These are phyloP conservation scores for Cicer yamashitae DNA, from an alignment of 306 rosid species.

Conservation along the genomic window DNA sequence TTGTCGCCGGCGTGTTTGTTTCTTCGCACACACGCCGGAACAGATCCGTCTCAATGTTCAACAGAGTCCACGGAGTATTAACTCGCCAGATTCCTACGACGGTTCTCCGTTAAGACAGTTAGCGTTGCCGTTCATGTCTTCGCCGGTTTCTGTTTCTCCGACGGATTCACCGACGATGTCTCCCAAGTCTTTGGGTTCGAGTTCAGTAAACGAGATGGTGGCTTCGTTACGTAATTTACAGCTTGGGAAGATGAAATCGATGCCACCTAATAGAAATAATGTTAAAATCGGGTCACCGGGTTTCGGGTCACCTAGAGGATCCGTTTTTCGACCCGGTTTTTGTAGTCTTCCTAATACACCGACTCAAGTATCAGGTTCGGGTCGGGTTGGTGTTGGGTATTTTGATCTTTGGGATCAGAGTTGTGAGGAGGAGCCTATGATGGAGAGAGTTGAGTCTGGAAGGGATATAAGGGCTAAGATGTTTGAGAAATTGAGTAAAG, in stretches of 20 bases:
- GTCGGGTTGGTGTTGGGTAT: conserved; percentile 50
- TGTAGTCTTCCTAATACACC: conserved; percentile 80
- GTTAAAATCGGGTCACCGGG: conserved; percentile 59
- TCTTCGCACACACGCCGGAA: conserved; percentile 94
- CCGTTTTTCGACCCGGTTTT: conserved; percentile 74
- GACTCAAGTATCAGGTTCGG: conserved; percentile 55
- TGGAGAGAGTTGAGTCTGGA: conserved; percentile 97
- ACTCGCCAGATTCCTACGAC: conserved; percentile 66
- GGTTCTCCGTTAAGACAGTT: conserved; percentile 69
- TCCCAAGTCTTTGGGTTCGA: conserved; percentile 69
- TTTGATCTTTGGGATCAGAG: conserved; percentile 61
- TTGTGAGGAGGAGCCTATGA: conserved; percentile 74
- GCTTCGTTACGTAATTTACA: conserved; percentile 74
- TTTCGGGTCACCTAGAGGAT: conserved; percentile 72
- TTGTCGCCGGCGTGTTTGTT: conserved; percentile 82
- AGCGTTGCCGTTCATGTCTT: conserved; percentile 54
- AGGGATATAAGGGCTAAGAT: conserved; percentile 75
- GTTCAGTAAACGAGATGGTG: conserved; percentile 64
- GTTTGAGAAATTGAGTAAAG: conserved; percentile 84
- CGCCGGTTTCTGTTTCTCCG: conserved; percentile 64
- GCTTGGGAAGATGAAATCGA: conserved; percentile 68
- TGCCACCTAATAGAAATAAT: conserved; percentile 62
- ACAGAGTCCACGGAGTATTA: conserved; percentile 62
- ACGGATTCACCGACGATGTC: conserved; percentile 85
- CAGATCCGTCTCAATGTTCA: conserved; percentile 79